phyloP scores from a whole-genome alignment of 768 basidiomycete species.

The Tylopilus rubrobrunneus region DNA sequence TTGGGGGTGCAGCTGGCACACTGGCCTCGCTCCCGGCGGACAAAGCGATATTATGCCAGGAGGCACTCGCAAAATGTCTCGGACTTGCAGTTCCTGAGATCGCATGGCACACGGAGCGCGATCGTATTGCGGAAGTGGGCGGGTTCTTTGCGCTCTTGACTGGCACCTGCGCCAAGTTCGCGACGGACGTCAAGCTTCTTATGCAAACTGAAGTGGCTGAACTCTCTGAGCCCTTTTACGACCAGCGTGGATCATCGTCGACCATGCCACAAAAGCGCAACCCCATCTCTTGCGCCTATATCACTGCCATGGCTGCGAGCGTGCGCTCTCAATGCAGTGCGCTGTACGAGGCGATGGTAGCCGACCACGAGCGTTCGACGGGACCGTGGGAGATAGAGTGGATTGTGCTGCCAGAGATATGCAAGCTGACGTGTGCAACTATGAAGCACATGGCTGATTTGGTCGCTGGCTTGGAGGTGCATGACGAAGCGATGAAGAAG shows the following conservation, averaged over 20 bases:
- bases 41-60: conserved; percentile 26
- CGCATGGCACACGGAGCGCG: conserved; percentile 41
- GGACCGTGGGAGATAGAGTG: conserved; percentile 52
- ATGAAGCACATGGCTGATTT: conserved; percentile 36
- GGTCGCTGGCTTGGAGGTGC: conserved; percentile 38
- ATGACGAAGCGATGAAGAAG: conserved; percentile 37
- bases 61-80: conserved; percentile 17
- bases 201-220: conserved; percentile 48
- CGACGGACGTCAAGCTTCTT: conserved; percentile 41
- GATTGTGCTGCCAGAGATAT: conserved; percentile 44
- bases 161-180: conserved; percentile 45
- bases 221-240: conserved; percentile 41
- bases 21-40: conserved; percentile 41
- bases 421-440: conserved; percentile 39
- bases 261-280: conserved; percentile 53
- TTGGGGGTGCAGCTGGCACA: conserved; percentile 45
- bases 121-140: conserved; percentile 41
- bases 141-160: conserved; percentile 43
- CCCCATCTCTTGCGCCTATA: conserved; percentile 42
- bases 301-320: conserved; percentile 40
- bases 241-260: conserved; percentile 43
- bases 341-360: conserved; percentile 45
- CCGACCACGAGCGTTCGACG: conserved; percentile 46
- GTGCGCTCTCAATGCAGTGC: conserved; percentile 38
- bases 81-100: conserved; percentile 25